These are phyloP conservation scores for Citrullus colocynthis DNA, from an alignment of 306 rosid genomes.

Conservation along the genomic window DNA sequence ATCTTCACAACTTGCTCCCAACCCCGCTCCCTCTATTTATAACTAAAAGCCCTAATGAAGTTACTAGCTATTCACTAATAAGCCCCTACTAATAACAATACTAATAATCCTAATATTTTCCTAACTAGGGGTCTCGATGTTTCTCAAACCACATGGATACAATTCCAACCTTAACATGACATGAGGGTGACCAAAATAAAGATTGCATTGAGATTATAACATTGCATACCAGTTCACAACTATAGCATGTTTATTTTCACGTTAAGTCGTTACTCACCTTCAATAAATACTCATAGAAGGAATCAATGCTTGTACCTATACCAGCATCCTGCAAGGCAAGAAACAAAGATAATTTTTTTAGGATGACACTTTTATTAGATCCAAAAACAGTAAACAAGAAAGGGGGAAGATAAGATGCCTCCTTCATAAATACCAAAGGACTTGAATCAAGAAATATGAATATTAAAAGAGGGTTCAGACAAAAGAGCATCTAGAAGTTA, in stretches of 20 bases:
- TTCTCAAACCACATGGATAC: neutral
- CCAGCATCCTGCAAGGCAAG: constrained; percentile 81
- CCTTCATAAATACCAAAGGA: neutral
- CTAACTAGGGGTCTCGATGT: neutral
- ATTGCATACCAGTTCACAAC: neutral
- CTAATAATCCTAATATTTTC: too few species aligned
- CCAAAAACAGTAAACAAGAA: neutral
- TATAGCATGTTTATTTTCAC: neutral
- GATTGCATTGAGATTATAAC: neutral
- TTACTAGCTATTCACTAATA: too few species aligned
- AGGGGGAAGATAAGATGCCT: neutral
- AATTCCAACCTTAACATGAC: neutral
- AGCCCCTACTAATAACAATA: too few species aligned
- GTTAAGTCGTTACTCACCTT: constrained; percentile 52
- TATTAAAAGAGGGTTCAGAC: neutral
- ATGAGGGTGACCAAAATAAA: neutral
- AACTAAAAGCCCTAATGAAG: too few species aligned
- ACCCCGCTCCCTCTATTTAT: too few species aligned
- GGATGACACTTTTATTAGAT: neutral
- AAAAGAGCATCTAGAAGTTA: neutral
- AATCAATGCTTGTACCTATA: constrained; percentile 95
- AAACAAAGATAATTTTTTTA: constrained; percentile 8
- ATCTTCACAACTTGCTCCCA: too few species aligned
- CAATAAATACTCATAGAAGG: constrained; percentile 86
- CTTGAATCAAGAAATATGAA: neutral